These are phyloP conservation scores for Corchorus capsularis DNA, from an alignment of 345 rosid species.

Conservation along the genomic window DNA sequence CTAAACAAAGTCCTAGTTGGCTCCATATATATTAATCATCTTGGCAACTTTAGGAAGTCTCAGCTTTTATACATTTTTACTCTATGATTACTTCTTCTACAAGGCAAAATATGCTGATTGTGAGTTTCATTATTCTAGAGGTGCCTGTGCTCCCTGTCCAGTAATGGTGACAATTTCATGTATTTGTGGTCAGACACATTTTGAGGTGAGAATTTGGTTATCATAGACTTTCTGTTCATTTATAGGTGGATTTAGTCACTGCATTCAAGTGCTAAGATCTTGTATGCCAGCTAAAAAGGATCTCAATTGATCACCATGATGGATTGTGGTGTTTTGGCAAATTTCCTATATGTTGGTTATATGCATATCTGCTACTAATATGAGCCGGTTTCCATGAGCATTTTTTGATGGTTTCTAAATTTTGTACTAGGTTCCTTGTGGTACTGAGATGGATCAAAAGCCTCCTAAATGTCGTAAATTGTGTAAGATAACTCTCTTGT, in stretches of 20 bases:
- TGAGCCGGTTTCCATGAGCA: not conserved
- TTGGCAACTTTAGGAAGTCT: not conserved
- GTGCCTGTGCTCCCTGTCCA: slow-evolving; percentile 95
- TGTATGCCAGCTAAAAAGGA: not conserved
- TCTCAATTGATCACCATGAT: slow-evolving; percentile 6
- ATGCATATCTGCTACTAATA: not conserved
- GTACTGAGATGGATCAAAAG: slow-evolving; percentile 82
- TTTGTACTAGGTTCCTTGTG: slow-evolving; percentile 88
- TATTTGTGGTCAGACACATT: slow-evolving; percentile 74
- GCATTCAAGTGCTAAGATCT: slow-evolving; percentile 3
- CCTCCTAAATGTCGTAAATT: slow-evolving; percentile 88
- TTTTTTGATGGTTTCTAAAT: slow-evolving; percentile 10
- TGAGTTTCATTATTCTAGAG: slow-evolving; percentile 55
- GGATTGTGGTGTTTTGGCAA: not conserved
- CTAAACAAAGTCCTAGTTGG: not conserved
- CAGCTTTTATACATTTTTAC: not conserved
- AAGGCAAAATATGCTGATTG: slow-evolving; percentile 8
- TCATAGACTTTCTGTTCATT: not conserved
- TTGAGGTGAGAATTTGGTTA: slow-evolving; percentile 63
- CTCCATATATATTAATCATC: not conserved
- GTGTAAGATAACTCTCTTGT: slow-evolving; percentile 59
- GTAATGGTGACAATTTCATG: slow-evolving; percentile 87
- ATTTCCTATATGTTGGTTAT: not conserved
- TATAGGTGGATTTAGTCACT: not conserved
- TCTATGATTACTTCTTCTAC: not conserved